phyloP scores from a whole-genome alignment of 306 rosid species.

The Lablab purpureus region DNA sequence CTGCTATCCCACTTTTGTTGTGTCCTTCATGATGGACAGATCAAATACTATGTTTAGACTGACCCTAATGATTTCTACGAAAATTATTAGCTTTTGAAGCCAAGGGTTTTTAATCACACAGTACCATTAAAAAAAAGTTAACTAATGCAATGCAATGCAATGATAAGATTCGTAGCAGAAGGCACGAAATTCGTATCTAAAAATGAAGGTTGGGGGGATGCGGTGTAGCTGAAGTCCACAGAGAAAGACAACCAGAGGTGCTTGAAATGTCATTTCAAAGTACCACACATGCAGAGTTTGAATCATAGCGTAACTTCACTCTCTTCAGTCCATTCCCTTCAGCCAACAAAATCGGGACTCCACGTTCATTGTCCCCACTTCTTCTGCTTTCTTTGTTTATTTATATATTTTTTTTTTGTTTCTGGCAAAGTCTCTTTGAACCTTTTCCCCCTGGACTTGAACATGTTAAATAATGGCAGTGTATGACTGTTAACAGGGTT shows the following conservation, averaged over 20 bases:
- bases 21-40: constrained; percentile 56
- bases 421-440: background rate
- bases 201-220: constrained; percentile 39
- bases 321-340: constrained; percentile 24
- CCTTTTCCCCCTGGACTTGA: background rate
- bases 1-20: constrained; percentile 41
- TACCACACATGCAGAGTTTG: constrained; percentile 51
- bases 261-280: constrained; percentile 75
- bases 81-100: constrained; percentile 44
- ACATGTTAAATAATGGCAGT: background rate
- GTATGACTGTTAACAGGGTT: constrained; percentile 5
- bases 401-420: background rate
- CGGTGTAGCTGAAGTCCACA: constrained; percentile 29
- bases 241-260: constrained; percentile 29
- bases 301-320: constrained; percentile 51
- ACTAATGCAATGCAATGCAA: background rate
- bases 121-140: too few species aligned
- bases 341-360: constrained; percentile 50
- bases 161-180: background rate
- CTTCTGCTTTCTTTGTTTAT: background rate
- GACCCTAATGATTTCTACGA: constrained; percentile 44
- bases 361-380: constrained; percentile 43
- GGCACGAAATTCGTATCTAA: background rate
- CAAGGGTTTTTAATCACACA: background rate
- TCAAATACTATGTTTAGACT: constrained; percentile 50